Base-by-base conservation (phyloP, 495 filamentous ascomycete genomes). In the Podospora australis region DNA sequence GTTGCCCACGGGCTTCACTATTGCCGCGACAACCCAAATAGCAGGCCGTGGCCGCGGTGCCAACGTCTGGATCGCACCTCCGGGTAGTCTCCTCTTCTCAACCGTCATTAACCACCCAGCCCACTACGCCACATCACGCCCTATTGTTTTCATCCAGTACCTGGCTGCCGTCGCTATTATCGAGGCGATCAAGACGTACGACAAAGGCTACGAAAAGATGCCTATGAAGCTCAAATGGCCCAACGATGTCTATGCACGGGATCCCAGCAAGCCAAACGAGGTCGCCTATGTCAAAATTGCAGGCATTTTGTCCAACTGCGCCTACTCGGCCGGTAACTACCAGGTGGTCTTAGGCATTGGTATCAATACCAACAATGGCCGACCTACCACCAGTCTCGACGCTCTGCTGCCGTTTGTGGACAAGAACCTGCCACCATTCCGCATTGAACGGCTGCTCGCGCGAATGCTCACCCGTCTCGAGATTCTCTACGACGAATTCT, bases 161-260 rank as follows among this genome's bases (percentile, higher is more conserved):
- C 75, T 98, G 11, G 82, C 88, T 2, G 90, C 88, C 3, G 73
- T 98, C 36, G 94, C 92, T n/a, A 86, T 88, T 25, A 84, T 95
- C 7, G 80, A 88, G 47, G 92, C 88, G 0, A 81, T 97, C 57
- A 82, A 87, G 54, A 74, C 72, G 21, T 98, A 96, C 60, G 89
- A 84, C 39, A 44, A 42, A 8, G 65, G 63, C 14, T 97, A 94
- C 62, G 71, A 76, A 28, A 67, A 77, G 1, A 52, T 96, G 24
- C 87, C 87, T 7, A 79, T 97, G 29, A 88, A 87, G 63, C 61
- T 98, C 26, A 98, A 98, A 67, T 98, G 92, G 92, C 92, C 92
- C 6, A 98, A 98, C 53, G 92, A 98, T 62, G 87, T 98, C 50
- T 96, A 90, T 62, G 90, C 87, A 0, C 71, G 78, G 9, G 87